Evolutionary conservation across 179 eudicot genomes (phyloP), one percentile per base, ranked within the genome.

Genomic region (Drosera spatulata): DNA sequence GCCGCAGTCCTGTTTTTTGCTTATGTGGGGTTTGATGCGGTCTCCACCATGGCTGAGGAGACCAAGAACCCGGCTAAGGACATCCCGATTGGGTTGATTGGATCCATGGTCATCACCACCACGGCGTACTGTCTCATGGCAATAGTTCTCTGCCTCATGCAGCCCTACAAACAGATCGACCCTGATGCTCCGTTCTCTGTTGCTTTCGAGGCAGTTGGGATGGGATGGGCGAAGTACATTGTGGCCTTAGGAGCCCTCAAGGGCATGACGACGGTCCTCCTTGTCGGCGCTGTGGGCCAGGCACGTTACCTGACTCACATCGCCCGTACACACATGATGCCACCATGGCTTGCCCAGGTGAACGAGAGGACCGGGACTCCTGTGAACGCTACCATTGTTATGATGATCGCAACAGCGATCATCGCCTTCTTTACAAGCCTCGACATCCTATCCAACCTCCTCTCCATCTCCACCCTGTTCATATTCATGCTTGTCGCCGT

Each of bases 41-140:
- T 88, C 39, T 66, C 96, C 2, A 88, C 96, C 13, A 71, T 88
- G 84, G 96, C 94, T 0, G 96, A 88, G 74, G 96, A 88, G 78
- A 88, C 87, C 0, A 85, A 88, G 69, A 75, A 88, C 66, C 96
- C 96, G 0, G 82, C 71, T 0, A 69, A 69, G 42, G 94, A 88
- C 69, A 88, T 88, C 50, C 96, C 94, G 3, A 83, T 88, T 14
- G 94, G 96, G 7, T 75, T 88, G 43, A 77, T 88, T 2, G 88
- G 87, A 8, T 85, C 96, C 1, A 85, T 88, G 85, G 62, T 66
- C 2, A 59, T 88, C 44, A 66, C 79, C 46, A 88, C 84, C 6
- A 4, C 71, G 2, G 51, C 75, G 1, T 88, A 88, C 56, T 88
- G 94, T 57, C 39, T 78, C 55, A 7, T 88, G 69, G 82, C 90